phyloP scores from a whole-genome alignment of 768 basidiomycete species.

The Naganishia randhawae region DNA sequence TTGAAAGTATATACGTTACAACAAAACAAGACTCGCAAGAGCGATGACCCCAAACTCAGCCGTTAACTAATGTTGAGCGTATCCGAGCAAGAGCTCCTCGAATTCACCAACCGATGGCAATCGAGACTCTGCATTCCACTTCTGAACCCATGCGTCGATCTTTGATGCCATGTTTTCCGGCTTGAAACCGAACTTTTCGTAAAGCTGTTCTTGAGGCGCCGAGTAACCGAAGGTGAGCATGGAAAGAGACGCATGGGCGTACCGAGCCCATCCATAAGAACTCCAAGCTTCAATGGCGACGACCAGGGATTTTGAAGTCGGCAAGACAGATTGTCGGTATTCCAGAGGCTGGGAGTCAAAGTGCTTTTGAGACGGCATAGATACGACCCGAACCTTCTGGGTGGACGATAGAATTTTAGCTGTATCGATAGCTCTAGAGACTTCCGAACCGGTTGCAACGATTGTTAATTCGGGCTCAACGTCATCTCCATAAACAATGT shows the following conservation, averaged over 20 bases:
- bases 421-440: constrained; percentile 41
- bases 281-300: constrained; percentile 49
- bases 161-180: constrained; percentile 40
- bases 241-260: constrained; percentile 48
- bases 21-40: neutral
- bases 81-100: constrained; percentile 41
- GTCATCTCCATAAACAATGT: constrained; percentile 38
- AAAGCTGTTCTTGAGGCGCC: constrained; percentile 43
- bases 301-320: constrained; percentile 35
- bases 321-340: constrained; percentile 38
- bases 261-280: constrained; percentile 47
- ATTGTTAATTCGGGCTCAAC: constrained; percentile 40
- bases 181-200: constrained; percentile 48
- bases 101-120: constrained; percentile 42
- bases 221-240: constrained; percentile 49
- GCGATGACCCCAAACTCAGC: neutral
- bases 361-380: constrained; percentile 44
- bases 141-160: constrained; percentile 34
- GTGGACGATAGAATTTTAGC: constrained; percentile 35
- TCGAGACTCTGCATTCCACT: constrained; percentile 25
- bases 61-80: constrained; percentile 10
- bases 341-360: constrained; percentile 41
- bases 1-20: neutral
- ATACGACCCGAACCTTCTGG: constrained; percentile 44
- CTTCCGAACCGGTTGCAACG: constrained; percentile 47